Evolutionary conservation across 148 eudicot species (phyloP).

Genomic region (Vaccinium macrocarpon): DNA sequence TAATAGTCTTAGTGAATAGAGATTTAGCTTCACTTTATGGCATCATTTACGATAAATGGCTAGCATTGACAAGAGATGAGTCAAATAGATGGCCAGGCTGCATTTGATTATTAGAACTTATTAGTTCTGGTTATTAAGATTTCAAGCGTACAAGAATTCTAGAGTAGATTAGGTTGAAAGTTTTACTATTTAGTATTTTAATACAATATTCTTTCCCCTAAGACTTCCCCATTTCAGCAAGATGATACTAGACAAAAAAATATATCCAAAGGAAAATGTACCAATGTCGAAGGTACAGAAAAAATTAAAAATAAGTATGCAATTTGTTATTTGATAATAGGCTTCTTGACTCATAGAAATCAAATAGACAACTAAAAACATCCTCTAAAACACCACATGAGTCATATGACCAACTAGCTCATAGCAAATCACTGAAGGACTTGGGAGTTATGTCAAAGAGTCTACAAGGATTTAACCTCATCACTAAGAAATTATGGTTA

Average conservation of each 20-base stretch:
- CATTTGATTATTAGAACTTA: neutral
- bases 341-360: neutral
- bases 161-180: neutral
- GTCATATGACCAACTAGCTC: neutral
- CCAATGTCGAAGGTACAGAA: neutral
- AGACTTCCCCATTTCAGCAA: neutral
- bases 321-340: neutral
- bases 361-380: neutral
- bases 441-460: neutral
- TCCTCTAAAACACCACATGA: neutral
- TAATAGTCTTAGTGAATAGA: neutral
- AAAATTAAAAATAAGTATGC: neutral
- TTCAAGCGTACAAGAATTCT: neutral
- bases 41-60: neutral
- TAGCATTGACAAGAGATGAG: neutral
- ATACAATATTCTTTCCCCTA: neutral
- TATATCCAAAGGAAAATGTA: neutral
- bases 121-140: neutral
- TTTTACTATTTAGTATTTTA: neutral
- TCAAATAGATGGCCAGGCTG: neutral
- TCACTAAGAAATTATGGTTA: neutral
- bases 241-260: neutral
- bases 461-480: neutral
- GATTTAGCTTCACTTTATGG: slow-evolving; percentile 1
- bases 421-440: neutral